Conservation (phyloP, 208 protist species). For the Trypanosoma melophagium region DNA sequence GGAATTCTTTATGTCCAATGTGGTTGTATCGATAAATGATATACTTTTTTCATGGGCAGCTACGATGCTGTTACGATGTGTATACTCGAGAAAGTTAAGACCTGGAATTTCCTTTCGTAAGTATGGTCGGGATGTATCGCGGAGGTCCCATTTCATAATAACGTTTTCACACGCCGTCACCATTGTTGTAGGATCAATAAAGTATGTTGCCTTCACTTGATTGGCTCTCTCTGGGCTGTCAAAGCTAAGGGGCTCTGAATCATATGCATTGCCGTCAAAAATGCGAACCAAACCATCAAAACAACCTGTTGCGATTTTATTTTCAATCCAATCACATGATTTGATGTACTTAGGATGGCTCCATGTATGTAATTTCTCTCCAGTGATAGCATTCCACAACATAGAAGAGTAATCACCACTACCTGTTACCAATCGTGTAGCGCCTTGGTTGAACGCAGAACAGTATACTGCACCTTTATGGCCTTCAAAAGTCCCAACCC, state of each 20-base stretch:
- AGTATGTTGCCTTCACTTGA: slow-evolving; percentile 81
- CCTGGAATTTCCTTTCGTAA: slow-evolving; percentile 77
- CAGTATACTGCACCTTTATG: slow-evolving; percentile 95
- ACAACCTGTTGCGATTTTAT: slow-evolving; percentile 87
- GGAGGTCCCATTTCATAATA: slow-evolving; percentile 91
- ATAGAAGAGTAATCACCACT: slow-evolving; percentile 94
- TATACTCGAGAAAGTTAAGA: slow-evolving; percentile 91
- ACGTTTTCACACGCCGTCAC: slow-evolving; percentile 81
- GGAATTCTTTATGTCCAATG: slow-evolving; percentile 68
- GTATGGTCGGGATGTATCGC: slow-evolving; percentile 78
- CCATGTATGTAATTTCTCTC: slow-evolving; percentile 89
- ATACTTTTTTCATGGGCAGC: slow-evolving; percentile 86
- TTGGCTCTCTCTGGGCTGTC: slow-evolving; percentile 61
- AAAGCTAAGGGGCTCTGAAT: slow-evolving; percentile 73
- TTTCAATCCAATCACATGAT: slow-evolving; percentile 88
- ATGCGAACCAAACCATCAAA: slow-evolving; percentile 91
- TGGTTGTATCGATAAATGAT: slow-evolving; percentile 84
- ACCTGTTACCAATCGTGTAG: slow-evolving; percentile 87
- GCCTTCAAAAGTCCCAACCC: slow-evolving; percentile 95
- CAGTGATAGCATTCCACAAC: slow-evolving; percentile 92
- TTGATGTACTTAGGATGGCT: slow-evolving; percentile 94
- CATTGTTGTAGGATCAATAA: slow-evolving; percentile 84
- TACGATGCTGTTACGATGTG: slow-evolving; percentile 74
- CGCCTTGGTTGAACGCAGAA: slow-evolving; percentile 83
- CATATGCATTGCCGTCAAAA: slow-evolving; percentile 86